Evolutionary conservation across 495 filamentous ascomycete genomes (phyloP).

Genomic region (Penicillium chermesinum): DNA sequence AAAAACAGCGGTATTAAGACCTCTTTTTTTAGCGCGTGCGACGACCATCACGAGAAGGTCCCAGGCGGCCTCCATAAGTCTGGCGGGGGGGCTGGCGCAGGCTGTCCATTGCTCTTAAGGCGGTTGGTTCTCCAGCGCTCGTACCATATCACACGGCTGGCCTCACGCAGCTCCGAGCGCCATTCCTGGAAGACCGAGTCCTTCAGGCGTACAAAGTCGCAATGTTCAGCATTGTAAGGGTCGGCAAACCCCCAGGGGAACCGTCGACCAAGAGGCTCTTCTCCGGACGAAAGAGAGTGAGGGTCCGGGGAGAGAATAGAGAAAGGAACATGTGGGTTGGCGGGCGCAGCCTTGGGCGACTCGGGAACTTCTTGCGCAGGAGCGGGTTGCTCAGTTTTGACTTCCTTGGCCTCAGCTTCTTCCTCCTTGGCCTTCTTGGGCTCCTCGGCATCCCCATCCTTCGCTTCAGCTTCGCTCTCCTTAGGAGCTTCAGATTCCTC

Average conservation of each 20-base stretch:
- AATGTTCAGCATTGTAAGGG: slow-evolving; percentile 84
- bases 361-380: slow-evolving; percentile 4
- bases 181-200: slow-evolving; percentile 91
- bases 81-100: slow-evolving; percentile 18
- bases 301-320: slow-evolving; percentile 92
- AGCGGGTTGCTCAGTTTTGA: slow-evolving; percentile 1
- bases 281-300: slow-evolving; percentile 64
- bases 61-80: slow-evolving; percentile 28
- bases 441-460: slow-evolving; percentile 3
- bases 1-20: background rate
- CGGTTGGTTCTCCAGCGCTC: slow-evolving; percentile 88
- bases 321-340: slow-evolving; percentile 60
- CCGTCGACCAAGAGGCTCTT: slow-evolving; percentile 62
- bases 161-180: slow-evolving; percentile 84
- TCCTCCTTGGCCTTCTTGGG: no score
- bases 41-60: slow-evolving; percentile 27
- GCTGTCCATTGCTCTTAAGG: slow-evolving; percentile 41
- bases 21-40: slow-evolving; percentile 24
- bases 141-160: slow-evolving; percentile 90
- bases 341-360: slow-evolving; percentile 5
- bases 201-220: slow-evolving; percentile 88
- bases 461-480: slow-evolving; percentile 3
- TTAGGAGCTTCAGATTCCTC: slow-evolving; percentile 1
- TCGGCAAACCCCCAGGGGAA: slow-evolving; percentile 98
- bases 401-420: background rate